Evolutionary conservation across 2,329 filamentous ascomycete genomes (phyloP), one percentile per base, ranked within the genome.

Genomic region (Colletotrichum sp.): DNA sequence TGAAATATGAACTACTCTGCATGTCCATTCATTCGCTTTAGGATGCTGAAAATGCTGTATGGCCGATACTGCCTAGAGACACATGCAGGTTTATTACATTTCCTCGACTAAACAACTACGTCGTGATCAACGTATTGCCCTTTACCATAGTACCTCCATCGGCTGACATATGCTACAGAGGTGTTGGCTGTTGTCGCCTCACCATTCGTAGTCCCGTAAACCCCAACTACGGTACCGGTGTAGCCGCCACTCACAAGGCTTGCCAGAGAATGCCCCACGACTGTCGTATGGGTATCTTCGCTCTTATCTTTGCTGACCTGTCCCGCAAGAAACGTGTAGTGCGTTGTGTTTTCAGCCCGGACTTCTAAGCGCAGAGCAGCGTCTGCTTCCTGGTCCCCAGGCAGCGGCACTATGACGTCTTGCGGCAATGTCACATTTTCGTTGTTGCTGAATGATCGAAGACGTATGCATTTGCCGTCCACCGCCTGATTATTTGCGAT

Each of bases 401-500:
- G 21, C 16, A 59, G 1, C 15, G 55, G 55, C 24, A 59, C 55
- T 18, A 59, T 59, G 55, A 28, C 24, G 24, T 59, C 55, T 24
- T 59, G 21, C 24, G 55, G 55, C 55, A 59, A 28, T 1, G 13
- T 59, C 13, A 18, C 2, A 16, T 59, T 28, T 26, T 28, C 55
- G 26, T 59, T 59, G 15, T 59, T 59, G 55, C 55, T 59, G 1
- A 28, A 59, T 0, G 55, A 59, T 18, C 55, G 55, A 28, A 59
- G 55, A 18, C 55, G 55, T 8, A 59, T 2, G 55, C 12, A 3
- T 28, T 4, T 59, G 21, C 24, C 55, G 13, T 16, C 15, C 1
- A 28, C 8, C 15, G 4, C 0, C 0, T 59, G 13, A 10, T 59
- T 1, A 16, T 13, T 5, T 12, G 24, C 0, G 0, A 59, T 59